phyloP scores from a whole-genome alignment of 2,329 filamentous ascomycete genomes.

The Fusarium heterosporum region DNA sequence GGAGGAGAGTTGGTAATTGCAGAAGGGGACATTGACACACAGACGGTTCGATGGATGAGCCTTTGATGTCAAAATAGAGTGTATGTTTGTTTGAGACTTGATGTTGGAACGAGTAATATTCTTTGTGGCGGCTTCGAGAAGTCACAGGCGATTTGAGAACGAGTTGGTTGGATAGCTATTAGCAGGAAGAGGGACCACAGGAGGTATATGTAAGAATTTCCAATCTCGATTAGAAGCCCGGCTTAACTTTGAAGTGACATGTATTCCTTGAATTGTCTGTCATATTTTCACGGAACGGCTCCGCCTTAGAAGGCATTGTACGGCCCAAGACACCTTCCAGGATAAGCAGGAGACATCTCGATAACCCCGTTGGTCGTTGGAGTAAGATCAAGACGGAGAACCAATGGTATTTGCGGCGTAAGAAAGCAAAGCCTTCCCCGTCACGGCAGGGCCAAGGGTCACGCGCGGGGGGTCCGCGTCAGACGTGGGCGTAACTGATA shows the following conservation, averaged over 20 bases:
- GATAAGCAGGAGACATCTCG: slow-evolving; percentile 24
- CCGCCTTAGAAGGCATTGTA: slow-evolving; percentile 43
- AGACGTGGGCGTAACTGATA: slow-evolving; percentile 44
- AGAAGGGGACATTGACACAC: slow-evolving; percentile 67
- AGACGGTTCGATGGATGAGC: slow-evolving; percentile 29
- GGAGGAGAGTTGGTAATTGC: slow-evolving; percentile 64
- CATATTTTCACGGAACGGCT: slow-evolving; percentile 43
- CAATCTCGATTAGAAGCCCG: slow-evolving; percentile 28
- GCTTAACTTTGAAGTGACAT: slow-evolving; percentile 39
- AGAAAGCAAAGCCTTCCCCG: slow-evolving; percentile 37
- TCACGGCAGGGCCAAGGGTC: slow-evolving; percentile 39
- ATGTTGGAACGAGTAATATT: slow-evolving; percentile 19
- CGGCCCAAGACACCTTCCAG: slow-evolving; percentile 44
- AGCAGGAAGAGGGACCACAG: slow-evolving; percentile 21
- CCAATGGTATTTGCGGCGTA: slow-evolving; percentile 41
- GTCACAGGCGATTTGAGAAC: slow-evolving; percentile 14
- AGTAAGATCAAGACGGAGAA: slow-evolving; percentile 21
- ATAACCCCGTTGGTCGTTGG: slow-evolving; percentile 27
- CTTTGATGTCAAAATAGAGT: slow-evolving; percentile 21
- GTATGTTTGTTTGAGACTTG: slow-evolving; percentile 20
- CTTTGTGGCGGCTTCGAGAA: slow-evolving; percentile 28
- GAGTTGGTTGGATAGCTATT: slow-evolving; percentile 14
- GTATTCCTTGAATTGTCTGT: slow-evolving; percentile 26
- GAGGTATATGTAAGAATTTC: slow-evolving; percentile 44
- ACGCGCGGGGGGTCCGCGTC: slow-evolving; percentile 45